These are phyloP conservation scores for Cyclotella cryptica DNA, from an alignment of 108 stramenopile species.

Conservation along the genomic window DNA sequence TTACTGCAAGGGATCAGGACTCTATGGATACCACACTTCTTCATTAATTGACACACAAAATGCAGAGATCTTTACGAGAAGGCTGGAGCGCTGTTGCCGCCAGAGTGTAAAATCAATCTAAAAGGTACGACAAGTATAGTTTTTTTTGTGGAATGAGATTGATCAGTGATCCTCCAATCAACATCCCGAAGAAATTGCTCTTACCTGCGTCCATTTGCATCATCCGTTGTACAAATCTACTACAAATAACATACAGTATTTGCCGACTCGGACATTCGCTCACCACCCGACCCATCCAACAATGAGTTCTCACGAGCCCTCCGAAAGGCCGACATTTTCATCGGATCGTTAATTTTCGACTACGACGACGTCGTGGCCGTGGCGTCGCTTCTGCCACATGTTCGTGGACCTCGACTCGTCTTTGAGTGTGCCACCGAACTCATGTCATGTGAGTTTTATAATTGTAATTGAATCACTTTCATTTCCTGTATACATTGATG, in stretches of 20 bases:
- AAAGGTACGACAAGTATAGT: conserved; percentile 19
- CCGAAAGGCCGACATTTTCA: conserved; percentile 73
- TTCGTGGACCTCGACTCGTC: conserved; percentile 67
- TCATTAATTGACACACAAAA: too few species aligned
- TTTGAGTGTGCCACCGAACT: conserved; percentile 90
- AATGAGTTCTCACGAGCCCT: conserved; percentile 66
- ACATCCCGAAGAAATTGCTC: neutral
- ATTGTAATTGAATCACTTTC: neutral
- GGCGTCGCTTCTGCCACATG: conserved; percentile 44
- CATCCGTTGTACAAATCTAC: too few species aligned
- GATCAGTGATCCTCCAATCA: neutral
- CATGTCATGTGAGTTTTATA: conserved; percentile 50
- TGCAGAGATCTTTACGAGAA: conserved; percentile 66
- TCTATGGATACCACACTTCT: too few species aligned
- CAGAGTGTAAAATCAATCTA: conserved; percentile 29
- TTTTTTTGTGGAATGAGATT: neutral
- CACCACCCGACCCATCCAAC: conserved; percentile 11
- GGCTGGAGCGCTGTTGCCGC: conserved; percentile 50
- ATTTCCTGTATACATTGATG: neutral
- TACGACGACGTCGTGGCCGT: conserved; percentile 59
- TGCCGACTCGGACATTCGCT: conserved; percentile 73
- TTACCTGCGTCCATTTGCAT: neutral
- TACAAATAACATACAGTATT: conserved; percentile 39
- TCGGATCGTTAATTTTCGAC: conserved; percentile 83
- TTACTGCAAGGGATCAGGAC: too few species aligned